Percentiles rank a stretch among this genome's conserved stretches.
Conservation (phyloP, 2,329 filamentous ascomycete species). For the Orbilia javanica region DNA sequence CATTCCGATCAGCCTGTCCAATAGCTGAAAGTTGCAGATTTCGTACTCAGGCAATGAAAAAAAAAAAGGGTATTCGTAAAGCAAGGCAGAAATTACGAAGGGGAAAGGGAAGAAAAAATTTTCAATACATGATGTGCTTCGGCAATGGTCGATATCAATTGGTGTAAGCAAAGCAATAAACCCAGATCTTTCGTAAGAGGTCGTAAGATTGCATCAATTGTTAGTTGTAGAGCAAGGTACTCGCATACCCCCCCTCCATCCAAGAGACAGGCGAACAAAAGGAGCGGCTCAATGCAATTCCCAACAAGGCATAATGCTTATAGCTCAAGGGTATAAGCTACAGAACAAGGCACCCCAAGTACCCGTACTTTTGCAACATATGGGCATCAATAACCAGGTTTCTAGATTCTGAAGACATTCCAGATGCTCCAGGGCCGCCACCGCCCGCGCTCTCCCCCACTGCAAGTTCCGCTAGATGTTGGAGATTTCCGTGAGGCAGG, state of each 20-base stretch:
- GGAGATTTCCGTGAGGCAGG: conserved; percentile 68
- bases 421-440: conserved; percentile 59
- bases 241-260: conserved; percentile 24
- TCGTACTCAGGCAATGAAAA: conserved; percentile 15
- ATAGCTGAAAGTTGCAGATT: conserved; percentile 20
- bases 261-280: conserved; percentile 45
- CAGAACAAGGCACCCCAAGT: conserved; percentile 64
- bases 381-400: conserved; percentile 61
- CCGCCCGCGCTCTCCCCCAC: conserved; percentile 62
- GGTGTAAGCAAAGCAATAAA: conserved; percentile 24
- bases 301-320: conserved; percentile 62
- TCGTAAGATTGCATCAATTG: conserved; percentile 48
- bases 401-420: conserved; percentile 59
- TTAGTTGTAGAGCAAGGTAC: conserved; percentile 29
- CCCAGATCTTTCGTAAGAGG: conserved; percentile 51
- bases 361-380: conserved; percentile 65
- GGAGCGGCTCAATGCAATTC: conserved; percentile 52
- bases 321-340: conserved; percentile 64
- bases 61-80: conserved; percentile 25
- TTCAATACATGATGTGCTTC: conserved; percentile 46
- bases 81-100: conserved; percentile 27
- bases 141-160: conserved; percentile 38
- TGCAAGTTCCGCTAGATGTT: conserved; percentile 72
- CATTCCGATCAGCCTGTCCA: conserved; percentile 57
- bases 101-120: conserved; percentile 35